Conservation (phyloP, 163 green algal genomes). For the Scenedesmus sp. region DNA sequence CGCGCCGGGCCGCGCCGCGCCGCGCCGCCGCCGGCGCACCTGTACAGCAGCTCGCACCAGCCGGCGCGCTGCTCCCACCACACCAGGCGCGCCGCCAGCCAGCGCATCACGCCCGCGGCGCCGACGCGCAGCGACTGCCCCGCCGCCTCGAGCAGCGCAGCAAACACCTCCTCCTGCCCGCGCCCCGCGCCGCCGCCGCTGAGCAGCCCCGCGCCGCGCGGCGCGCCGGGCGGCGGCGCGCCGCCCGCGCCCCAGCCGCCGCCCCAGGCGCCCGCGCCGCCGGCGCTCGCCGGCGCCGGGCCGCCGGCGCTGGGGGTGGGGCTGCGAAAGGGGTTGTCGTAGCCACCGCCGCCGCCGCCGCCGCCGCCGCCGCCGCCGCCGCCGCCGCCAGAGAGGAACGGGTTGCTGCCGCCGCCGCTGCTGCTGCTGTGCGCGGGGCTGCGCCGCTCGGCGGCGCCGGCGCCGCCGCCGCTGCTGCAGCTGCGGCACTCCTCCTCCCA, state of each 20-base stretch:
- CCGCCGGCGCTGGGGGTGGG: too few species aligned
- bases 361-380: not conserved
- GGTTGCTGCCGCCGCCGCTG: not conserved
- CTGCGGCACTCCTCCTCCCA: constrained; percentile 24
- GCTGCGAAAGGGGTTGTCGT: not conserved
- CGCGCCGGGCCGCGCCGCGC: too few species aligned
- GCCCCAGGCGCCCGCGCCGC: not conserved
- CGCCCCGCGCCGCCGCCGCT: not conserved
- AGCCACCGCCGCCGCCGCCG: constrained; percentile 1
- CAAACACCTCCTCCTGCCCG: constrained; percentile 16
- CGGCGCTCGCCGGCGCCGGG: not conserved
- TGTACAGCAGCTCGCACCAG: constrained; percentile 48
- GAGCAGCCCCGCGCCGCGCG: not conserved
- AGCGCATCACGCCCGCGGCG: constrained; percentile 15
- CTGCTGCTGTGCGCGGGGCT: not conserved
- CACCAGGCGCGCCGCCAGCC: constrained; percentile 40
- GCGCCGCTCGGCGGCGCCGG: not conserved
- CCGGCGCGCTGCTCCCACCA: constrained; percentile 40
- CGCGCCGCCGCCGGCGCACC: not conserved
- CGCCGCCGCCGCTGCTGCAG: not conserved
- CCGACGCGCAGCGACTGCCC: constrained; percentile 20
- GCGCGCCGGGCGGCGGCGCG: too few species aligned
- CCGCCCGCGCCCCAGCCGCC: constrained; percentile 18
- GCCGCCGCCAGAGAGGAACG: not conserved
- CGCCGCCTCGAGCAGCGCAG: constrained; percentile 17